These are phyloP conservation scores for Cerioporus squamosus DNA, from an alignment of 1,284 basidiomycete species.

Conservation along the genomic window DNA sequence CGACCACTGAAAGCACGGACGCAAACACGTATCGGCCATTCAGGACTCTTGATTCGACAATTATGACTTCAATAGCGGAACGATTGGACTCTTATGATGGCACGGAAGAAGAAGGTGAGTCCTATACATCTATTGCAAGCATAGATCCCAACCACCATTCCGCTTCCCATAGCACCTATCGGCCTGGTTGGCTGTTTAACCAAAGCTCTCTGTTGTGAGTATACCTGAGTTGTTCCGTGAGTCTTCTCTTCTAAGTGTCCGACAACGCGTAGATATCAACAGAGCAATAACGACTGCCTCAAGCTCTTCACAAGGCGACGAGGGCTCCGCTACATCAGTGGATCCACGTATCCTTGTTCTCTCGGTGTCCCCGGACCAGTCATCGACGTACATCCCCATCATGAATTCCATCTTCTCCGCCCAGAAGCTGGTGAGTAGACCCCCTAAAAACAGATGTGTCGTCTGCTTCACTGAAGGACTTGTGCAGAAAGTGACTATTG, in stretches of 20 bases:
- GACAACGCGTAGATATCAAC: constrained; percentile 69
- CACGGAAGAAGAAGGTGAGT: constrained; percentile 52
- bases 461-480: neutral
- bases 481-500: constrained; percentile 89
- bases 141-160: constrained; percentile 11
- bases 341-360: constrained; percentile 90
- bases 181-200: constrained; percentile 87
- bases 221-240: neutral
- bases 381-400: constrained; percentile 91
- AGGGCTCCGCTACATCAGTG: constrained; percentile 50
- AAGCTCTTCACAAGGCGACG: constrained; percentile 36
- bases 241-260: constrained; percentile 1
- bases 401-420: constrained; percentile 99
- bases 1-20: constrained; percentile 52
- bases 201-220: constrained; percentile 88
- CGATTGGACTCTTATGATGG: constrained; percentile 61
- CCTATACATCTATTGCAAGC: constrained; percentile 7
- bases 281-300: constrained; percentile 57
- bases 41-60: constrained; percentile 68
- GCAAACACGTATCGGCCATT: constrained; percentile 88
- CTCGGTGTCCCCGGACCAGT: constrained; percentile 89
- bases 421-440: constrained; percentile 81
- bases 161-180: constrained; percentile 52
- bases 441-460: constrained; percentile 13
- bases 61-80: constrained; percentile 65